Percentiles rank a stretch among this genome's conserved stretches.
These are phyloP conservation scores for Nevesoporus exiguus DNA, from an alignment of 768 basidiomycete species.

Conservation along the genomic window DNA sequence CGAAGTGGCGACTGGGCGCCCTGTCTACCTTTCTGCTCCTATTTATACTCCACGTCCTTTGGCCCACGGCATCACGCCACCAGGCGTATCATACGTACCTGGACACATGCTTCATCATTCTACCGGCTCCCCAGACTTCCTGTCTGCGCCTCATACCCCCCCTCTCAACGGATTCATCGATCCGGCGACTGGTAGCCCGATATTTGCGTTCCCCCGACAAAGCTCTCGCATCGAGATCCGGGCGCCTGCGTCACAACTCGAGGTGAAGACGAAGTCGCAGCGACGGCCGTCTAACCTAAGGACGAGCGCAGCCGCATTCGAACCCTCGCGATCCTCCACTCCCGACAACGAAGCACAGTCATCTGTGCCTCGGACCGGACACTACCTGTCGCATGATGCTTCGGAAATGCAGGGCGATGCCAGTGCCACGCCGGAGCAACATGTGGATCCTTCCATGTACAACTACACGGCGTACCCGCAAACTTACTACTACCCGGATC, in stretches of 20 bases:
- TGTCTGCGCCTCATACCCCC: constrained; percentile 56
- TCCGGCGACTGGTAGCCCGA: constrained; percentile 60
- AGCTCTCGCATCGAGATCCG: constrained; percentile 73
- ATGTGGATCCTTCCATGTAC: constrained; percentile 42
- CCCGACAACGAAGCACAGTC: constrained; percentile 16
- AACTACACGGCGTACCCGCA: constrained; percentile 54
- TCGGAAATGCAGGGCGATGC: constrained; percentile 17
- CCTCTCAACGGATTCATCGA: constrained; percentile 64
- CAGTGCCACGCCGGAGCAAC: constrained; percentile 22
- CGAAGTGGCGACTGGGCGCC: constrained; percentile 77
- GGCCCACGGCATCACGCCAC: constrained; percentile 51
- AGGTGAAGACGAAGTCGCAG: constrained; percentile 23
- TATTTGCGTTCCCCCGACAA: constrained; percentile 73
- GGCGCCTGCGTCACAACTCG: constrained; percentile 42
- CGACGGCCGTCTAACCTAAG: constrained; percentile 43
- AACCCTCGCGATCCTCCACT: constrained; percentile 38
- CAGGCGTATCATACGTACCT: constrained; percentile 51
- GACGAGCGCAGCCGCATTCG: constrained; percentile 49
- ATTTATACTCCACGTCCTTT: constrained; percentile 69
- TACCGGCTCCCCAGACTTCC: constrained; percentile 60
- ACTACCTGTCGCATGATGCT: constrained; percentile 10
- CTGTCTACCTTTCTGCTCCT: constrained; percentile 65
- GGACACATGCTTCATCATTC: constrained; percentile 62
- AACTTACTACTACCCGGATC: constrained; percentile 69
- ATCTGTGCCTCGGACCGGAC: constrained; percentile 9